Evolutionary conservation across 2,329 filamentous ascomycete genomes (phyloP).

Genomic region (Hansfordia pulvinata): DNA sequence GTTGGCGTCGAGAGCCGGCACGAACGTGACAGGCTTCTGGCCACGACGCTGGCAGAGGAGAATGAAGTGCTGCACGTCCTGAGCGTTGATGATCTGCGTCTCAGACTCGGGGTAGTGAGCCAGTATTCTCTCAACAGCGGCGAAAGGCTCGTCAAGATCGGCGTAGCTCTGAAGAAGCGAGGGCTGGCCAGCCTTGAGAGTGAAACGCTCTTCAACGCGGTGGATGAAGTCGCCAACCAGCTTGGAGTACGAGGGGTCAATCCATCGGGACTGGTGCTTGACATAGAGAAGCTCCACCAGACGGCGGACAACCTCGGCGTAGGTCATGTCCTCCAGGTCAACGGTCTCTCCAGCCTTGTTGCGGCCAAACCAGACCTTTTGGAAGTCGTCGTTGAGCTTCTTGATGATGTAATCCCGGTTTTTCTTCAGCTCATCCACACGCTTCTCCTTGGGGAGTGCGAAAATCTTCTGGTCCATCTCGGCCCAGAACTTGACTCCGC

Average conservation of each 20-base stretch:
- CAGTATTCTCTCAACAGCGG: constrained; percentile 65
- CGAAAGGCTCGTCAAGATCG: constrained; percentile 73
- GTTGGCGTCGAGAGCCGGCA: constrained; percentile 87
- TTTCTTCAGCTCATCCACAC: constrained; percentile 76
- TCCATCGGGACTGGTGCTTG: constrained; percentile 83
- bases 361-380: constrained; percentile 91
- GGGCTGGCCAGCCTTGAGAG: constrained; percentile 51
- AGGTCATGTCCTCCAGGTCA: constrained; percentile 93
- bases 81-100: constrained; percentile 88
- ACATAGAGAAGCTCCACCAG: constrained; percentile 87
- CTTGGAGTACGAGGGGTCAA: constrained; percentile 68
- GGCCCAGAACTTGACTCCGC: constrained; percentile 92
- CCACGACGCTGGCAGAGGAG: constrained; percentile 80
- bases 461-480: constrained; percentile 99
- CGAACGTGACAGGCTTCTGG: constrained; percentile 95
- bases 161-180: constrained; percentile 83
- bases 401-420: constrained; percentile 84
- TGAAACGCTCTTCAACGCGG: constrained; percentile 93
- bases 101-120: constrained; percentile 76
- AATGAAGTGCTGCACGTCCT: constrained; percentile 95
- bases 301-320: constrained; percentile 72
- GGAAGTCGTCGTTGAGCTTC: constrained; percentile 91
- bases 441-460: constrained; percentile 87
- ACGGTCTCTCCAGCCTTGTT: constrained; percentile 70
- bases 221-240: constrained; percentile 93